A percentile compares a stretch with the other conserved stretches of the same genome.
Conservation (phyloP, 352 stramenopile species). For the Plasmopara halstedii region DNA sequence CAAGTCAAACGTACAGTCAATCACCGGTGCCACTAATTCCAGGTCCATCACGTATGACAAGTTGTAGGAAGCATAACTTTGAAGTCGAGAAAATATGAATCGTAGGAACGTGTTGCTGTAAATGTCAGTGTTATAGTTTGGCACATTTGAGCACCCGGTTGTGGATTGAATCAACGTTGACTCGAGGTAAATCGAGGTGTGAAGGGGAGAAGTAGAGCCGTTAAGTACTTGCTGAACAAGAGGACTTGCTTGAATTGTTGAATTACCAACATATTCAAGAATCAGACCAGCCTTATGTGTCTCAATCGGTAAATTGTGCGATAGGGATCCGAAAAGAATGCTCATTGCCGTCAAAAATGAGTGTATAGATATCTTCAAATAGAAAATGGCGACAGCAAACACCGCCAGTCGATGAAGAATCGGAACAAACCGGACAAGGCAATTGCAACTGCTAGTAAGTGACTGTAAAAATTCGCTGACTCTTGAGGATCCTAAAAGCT, state of each 20-base stretch:
- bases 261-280: conserved; percentile 14
- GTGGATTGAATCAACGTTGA: conserved; percentile 5
- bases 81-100: conserved; percentile 15
- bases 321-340: conserved; percentile 10
- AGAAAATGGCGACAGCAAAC: conserved; percentile 13
- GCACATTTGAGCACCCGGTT: conserved; percentile 8
- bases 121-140: conserved; percentile 6
- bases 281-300: conserved; percentile 18
- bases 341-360: conserved; percentile 13
- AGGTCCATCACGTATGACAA: conserved; percentile 18
- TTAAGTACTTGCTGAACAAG: conserved; percentile 21
- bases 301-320: conserved; percentile 10
- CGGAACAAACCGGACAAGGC: not conserved
- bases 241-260: conserved; percentile 23
- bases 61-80: conserved; percentile 11
- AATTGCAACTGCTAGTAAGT: not conserved
- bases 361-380: conserved; percentile 18
- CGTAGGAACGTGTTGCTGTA: conserved; percentile 27
- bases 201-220: conserved; percentile 7
- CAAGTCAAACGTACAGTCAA: conserved; percentile 28
- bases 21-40: conserved; percentile 32
- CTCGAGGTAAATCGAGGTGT: conserved; percentile 29
- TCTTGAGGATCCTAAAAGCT: too few species aligned
- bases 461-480: not conserved
- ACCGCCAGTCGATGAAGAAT: conserved; percentile 15